These are phyloP conservation scores for Pouteria glomerata DNA, from an alignment of 148 eudicot species.

Conservation along the genomic window DNA sequence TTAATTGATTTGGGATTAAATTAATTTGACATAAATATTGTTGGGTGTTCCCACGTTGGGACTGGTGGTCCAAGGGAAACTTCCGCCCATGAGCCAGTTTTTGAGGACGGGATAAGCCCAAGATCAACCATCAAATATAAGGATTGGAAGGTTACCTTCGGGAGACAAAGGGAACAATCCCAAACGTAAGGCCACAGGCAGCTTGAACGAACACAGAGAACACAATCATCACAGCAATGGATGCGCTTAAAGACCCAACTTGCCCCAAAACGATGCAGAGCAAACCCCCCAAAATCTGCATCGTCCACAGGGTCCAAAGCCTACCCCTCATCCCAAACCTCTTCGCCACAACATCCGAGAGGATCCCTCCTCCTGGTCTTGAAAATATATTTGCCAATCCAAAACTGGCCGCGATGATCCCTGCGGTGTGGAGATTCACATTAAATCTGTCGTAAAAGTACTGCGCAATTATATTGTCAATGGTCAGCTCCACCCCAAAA, in stretches of 20 bases:
- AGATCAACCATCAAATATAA: too few species aligned
- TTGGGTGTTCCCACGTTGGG: too few species aligned
- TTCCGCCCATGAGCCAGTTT: too few species aligned
- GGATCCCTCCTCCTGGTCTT: slow-evolving; percentile 64
- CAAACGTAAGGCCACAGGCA: slow-evolving; percentile 77
- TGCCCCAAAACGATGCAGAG: slow-evolving; percentile 52
- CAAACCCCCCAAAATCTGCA: slow-evolving; percentile 59
- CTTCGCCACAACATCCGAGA: slow-evolving; percentile 71
- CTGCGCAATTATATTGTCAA: slow-evolving; percentile 78
- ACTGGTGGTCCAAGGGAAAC: too few species aligned
- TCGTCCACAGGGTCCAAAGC: slow-evolving; percentile 53
- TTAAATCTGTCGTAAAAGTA: slow-evolving; percentile 66
- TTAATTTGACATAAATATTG: too few species aligned
- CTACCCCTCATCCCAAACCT: too few species aligned
- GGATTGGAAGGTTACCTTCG: slow-evolving; percentile 44
- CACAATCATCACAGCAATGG: slow-evolving; percentile 60
- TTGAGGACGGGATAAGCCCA: too few species aligned
- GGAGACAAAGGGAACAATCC: slow-evolving; percentile 79
- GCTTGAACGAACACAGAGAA: slow-evolving; percentile 84
- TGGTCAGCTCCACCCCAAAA: slow-evolving; percentile 73
- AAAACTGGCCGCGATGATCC: slow-evolving; percentile 70
- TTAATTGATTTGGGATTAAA: too few species aligned
- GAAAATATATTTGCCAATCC: slow-evolving; percentile 67
- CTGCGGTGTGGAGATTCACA: slow-evolving; percentile 56
- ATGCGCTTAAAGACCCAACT: slow-evolving; percentile 39